Base-by-base conservation (phyloP, 179 eudicot genomes). In the Carnegiea gigantea region DNA sequence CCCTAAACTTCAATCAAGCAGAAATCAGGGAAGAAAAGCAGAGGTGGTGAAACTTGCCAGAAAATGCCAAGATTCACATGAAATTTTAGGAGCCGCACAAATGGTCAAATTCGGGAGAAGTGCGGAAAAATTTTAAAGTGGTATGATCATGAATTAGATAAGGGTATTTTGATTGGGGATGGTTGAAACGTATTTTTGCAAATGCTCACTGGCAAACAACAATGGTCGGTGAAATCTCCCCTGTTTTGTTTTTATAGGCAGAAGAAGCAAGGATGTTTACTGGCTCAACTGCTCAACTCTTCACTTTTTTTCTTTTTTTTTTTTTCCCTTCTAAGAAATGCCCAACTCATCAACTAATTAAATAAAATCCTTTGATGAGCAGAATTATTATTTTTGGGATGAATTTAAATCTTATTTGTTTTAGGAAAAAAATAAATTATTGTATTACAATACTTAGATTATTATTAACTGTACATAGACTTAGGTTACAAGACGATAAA, bases 11-110 rank as follows among this genome's bases (percentile, higher is more conserved):
- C 14, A 53, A 76, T 53, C 15, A 53, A 53, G 65, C n/a, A 9
- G 33, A 28, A 76, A 28, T 4, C 9, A 51, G 4, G 30, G 14
- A n/a, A 28, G 26, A 53, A 30, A 53, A 17, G 38, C 78, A 51
- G 65, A 53, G 46, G 26, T 11, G 67, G 65, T 28, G 21, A 14
- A 17, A 26, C n/a, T 30, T 28, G 64, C 23, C 6, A 12, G 3
- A 53, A 53, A 53, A 49, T 49, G 78, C 20, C 65, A 76, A 76
- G 44, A 54, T 53, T 36, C 23, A 76, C 46, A 74, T 46, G 77
- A 54, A 49, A 3, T 33, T 33, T 33, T 33, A 33, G 36, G 72
- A 28, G 17, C 40, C 36, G 6, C 30, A 23, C 30, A 46, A 49
- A 46, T 13, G 26, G 57, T n/a, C 30, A 43, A 9, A 9, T 72